Base-by-base conservation (phyloP, 768 basidiomycete species). In the Melanogaster broomeanus region DNA sequence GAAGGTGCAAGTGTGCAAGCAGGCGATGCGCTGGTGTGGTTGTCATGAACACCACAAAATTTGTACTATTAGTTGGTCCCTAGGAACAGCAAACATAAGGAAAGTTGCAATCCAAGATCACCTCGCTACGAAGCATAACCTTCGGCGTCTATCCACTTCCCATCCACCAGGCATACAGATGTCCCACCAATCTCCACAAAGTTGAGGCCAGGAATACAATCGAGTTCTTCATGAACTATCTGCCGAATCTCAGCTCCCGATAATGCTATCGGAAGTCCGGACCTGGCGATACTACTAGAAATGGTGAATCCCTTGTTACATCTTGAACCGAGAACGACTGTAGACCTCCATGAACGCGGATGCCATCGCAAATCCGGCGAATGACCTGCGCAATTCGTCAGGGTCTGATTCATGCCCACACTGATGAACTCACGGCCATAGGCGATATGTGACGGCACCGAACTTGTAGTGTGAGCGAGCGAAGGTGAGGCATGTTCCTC, bases 1-100 rank as follows among this genome's bases (percentile, higher is more conserved):
- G 77, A 76, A 47, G 80, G 83, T 1, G 72, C 61, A 2, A 58
- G 66, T 0, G 79, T 85, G 15, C 65, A 68, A 33, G 72, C 76
- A 1, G 82, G 83, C 0, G 77, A 83, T 42, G 56, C 65, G 0
- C 62, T 84, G 27, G 60, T 81, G 31, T 64, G 64, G 63, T 13
- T 67, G 12, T 55, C 48, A 18, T 66, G 22, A 61, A n/a, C 2
- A 18, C 1, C n/a, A 30, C 8, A 30, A 4, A 27, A 8, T 9
- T 30, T 4, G 4, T 27, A 27, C 28, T 11, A 30, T 6, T 30
- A 11, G 28, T 30, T 10, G 28, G 11, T 30, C 7, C 28, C 5
- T 11, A 30, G 28, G 2, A 30, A 30, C 10, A 6, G 11, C 9
- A 10, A 30, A 30, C 25, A 8, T 8, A n/a, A n/a, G n/a, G n/a